Base-by-base conservation (phyloP, 225 moss, liverwort and hornwort genomes). In the Asterella californica region DNA sequence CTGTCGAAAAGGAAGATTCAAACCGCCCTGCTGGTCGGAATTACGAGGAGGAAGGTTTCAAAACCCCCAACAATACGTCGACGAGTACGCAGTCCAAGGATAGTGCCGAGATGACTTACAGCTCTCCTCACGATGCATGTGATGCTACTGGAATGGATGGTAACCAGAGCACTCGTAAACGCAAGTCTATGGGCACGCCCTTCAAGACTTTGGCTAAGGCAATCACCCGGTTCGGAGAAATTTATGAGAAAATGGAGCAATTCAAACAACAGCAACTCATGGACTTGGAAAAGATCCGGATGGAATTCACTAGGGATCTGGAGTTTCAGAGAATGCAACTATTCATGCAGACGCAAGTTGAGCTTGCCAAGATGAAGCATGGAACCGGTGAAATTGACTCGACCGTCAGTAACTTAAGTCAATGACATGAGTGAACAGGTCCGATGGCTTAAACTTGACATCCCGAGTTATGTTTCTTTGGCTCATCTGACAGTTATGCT, bases 361-460 rank as follows among this genome's bases (percentile, higher is more conserved):
- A 89, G 77, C 79, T 89, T 78, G 89, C 87, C 15, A 89, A 89
- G 81, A 77, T 89, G 87, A 87, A 87, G 81, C 83, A 87, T 75
- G 81, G 81, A 32, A 49, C 46, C 36, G 70, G 18, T 52, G 67
- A 82, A 48, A 48, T 78, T 50, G 77, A 70, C 25, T 10, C 47
- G 49, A 57, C 78, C 25, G 18, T 73, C 30, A 72, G 78, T 29
- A 71, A 69, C 29, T 81, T 70, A 25, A 59, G 68, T 60, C 76
- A 59, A 36, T 76, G 60, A 76, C 18, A 19, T 42, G 60, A 42
- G 54, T 17, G 29, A n/a, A 14, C 36, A 52, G 52, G 34, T 69
- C 69, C 21, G n/a, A 37, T 36, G 36, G 19, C 34, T 69, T 34
- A 7, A 61, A 25, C 27, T 27, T 61, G 19, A n/a, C n/a, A 10